A percentile compares a stretch with the other conserved stretches of the same genome.
These are phyloP conservation scores for Sedum album DNA, from an alignment of 164 flowering plant species.

Conservation along the genomic window DNA sequence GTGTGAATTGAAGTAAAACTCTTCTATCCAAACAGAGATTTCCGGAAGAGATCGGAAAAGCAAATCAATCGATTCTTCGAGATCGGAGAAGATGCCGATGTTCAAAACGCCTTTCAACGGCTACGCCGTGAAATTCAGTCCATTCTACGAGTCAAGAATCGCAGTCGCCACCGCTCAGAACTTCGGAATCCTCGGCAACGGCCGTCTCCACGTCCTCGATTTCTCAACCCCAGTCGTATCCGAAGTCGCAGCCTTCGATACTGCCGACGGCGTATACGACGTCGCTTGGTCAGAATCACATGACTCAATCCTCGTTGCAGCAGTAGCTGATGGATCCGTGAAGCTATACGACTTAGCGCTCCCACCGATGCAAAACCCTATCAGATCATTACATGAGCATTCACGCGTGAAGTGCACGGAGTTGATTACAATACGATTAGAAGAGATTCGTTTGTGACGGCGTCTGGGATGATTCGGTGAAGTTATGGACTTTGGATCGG, in stretches of 20 bases:
- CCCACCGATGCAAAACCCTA: conserved; percentile 65
- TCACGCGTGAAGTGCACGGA: conserved; percentile 77
- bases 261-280: conserved; percentile 92
- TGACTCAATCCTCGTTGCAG: conserved; percentile 73
- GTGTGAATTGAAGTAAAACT: no score
- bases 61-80: neutral
- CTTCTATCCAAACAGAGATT: no score
- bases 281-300: conserved; percentile 84
- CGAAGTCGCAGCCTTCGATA: conserved; percentile 57
- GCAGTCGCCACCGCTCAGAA: conserved; percentile 96
- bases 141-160: conserved; percentile 76
- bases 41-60: no score
- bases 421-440: conserved; percentile 84
- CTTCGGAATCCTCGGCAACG: conserved; percentile 97
- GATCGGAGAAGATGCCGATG: conserved; percentile 50
- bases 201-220: conserved; percentile 78
- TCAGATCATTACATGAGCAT: conserved; percentile 78
- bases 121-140: conserved; percentile 92
- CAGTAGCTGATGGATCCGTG: conserved; percentile 86
- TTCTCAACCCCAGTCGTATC: conserved; percentile 43
- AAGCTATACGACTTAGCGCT: conserved; percentile 74
- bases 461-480: conserved; percentile 91
- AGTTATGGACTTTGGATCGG: conserved; percentile 84
- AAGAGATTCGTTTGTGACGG: conserved; percentile 70
- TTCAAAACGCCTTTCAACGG: conserved; percentile 87